These are phyloP conservation scores for Tilletia caries DNA, from an alignment of 1,284 basidiomycete genomes.

Conservation along the genomic window DNA sequence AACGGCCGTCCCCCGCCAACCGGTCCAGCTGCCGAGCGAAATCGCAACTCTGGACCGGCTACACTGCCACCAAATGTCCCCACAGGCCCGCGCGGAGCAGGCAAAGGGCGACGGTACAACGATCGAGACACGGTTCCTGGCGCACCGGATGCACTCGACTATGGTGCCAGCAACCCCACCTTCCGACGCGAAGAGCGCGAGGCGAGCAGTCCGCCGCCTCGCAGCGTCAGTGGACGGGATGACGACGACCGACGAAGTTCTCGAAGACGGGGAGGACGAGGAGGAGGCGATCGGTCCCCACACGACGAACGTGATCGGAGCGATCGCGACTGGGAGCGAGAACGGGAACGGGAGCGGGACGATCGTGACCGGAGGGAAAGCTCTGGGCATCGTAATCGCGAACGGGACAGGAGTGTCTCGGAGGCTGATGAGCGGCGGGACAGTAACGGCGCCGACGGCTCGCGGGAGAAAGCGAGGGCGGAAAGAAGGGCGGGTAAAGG, in stretches of 20 bases:
- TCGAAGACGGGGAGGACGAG: constrained; percentile 20
- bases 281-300: constrained; percentile 78
- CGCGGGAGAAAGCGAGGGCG: constrained; percentile 7
- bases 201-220: background rate
- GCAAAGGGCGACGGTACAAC: constrained; percentile 37
- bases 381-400: constrained; percentile 2
- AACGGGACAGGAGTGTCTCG: constrained; percentile 1
- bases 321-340: background rate
- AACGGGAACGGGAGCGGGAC: constrained; percentile 13
- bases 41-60: background rate
- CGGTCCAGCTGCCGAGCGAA: constrained; percentile 19
- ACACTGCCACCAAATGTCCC: constrained; percentile 35
- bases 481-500: constrained; percentile 14
- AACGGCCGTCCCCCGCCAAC: constrained; percentile 18
- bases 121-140: constrained; percentile 45
- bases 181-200: constrained; percentile 7
- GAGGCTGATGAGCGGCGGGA: background rate
- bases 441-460: background rate
- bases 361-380: background rate
- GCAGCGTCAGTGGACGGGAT: constrained; percentile 1
- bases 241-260: constrained; percentile 10
- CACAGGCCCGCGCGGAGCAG: constrained; percentile 28
- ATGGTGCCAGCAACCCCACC: constrained; percentile 28
- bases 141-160: constrained; percentile 45
- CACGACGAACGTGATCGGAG: constrained; percentile 49